Conservation (phyloP, 2,329 filamentous ascomycete genomes). For the Pyricularia sp. region DNA sequence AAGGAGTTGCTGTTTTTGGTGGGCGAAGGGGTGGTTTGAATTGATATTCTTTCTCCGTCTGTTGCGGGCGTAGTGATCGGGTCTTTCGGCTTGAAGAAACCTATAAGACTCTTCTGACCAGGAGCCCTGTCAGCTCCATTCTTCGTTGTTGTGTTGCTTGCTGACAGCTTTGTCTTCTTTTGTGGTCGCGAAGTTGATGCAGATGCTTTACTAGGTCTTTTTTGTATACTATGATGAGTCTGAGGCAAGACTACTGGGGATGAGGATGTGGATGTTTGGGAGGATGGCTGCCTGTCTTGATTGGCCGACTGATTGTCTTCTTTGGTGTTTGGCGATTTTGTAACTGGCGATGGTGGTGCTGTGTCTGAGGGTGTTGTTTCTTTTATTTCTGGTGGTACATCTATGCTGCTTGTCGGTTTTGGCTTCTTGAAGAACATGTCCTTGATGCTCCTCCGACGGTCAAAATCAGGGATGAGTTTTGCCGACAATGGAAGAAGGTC, state of each 20-base stretch:
- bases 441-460: conserved; percentile 73
- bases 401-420: not conserved
- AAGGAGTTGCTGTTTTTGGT: not conserved
- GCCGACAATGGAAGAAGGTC: conserved; percentile 68
- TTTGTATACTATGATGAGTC: not conserved
- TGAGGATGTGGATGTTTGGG: not conserved
- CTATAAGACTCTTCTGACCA: conserved; percentile 3
- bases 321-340: not conserved
- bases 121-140: not conserved
- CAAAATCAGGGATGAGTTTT: conserved; percentile 79
- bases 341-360: not conserved
- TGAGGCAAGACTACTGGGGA: not conserved
- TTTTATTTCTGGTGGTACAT: not conserved
- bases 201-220: not conserved
- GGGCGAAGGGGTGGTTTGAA: not conserved
- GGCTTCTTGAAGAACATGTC: conserved; percentile 77
- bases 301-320: not conserved
- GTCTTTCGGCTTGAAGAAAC: conserved; percentile 2
- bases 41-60: not conserved
- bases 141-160: conserved; percentile 8
- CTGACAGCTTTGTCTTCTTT: conserved; percentile 38
- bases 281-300: not conserved
- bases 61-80: not conserved
- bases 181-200: conserved; percentile 13
- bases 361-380: not conserved